Conservation (phyloP, 345 rosid genomes). For the Melastoma malabathricum region DNA sequence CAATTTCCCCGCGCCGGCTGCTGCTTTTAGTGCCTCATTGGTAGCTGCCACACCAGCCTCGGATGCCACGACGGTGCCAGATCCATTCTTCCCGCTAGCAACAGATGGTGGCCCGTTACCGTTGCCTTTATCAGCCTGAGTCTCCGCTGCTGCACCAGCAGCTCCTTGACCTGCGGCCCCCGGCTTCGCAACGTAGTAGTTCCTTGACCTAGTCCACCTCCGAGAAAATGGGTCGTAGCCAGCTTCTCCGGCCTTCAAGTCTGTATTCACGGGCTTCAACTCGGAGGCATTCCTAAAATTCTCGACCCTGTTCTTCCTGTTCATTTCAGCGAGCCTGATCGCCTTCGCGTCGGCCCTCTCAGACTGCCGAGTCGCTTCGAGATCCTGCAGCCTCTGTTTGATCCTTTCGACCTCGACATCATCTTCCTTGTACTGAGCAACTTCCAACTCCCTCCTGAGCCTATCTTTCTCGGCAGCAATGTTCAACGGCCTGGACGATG, state of each 20-base stretch:
- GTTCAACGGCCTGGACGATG: slow-evolving; percentile 73
- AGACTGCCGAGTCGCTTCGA: slow-evolving; percentile 63
- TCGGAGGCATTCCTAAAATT: slow-evolving; percentile 91
- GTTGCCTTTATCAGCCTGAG: slow-evolving; percentile 18
- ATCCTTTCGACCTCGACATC: slow-evolving; percentile 72
- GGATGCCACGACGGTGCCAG: slow-evolving; percentile 8
- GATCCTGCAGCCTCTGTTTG: slow-evolving; percentile 51
- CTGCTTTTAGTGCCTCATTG: slow-evolving; percentile 78
- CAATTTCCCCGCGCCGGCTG: slow-evolving; percentile 93
- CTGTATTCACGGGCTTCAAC: slow-evolving; percentile 35
- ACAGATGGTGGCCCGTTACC: slow-evolving; percentile 15
- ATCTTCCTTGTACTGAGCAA: slow-evolving; percentile 59
- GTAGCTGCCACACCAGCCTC: slow-evolving; percentile 50
- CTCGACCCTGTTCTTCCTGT: slow-evolving; percentile 84
- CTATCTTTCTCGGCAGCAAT: slow-evolving; percentile 96
- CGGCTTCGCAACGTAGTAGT: slow-evolving; percentile 57
- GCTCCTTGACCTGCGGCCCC: slow-evolving; percentile 8
- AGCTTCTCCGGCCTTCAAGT: slow-evolving; percentile 90
- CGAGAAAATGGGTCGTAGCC: slow-evolving; percentile 99
- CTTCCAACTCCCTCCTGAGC: slow-evolving; percentile 72
- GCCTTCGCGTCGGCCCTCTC: slow-evolving; percentile 68
- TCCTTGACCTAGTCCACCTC: slow-evolving; percentile 94
- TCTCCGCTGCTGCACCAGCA: slow-evolving; percentile 10
- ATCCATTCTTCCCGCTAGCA: slow-evolving; percentile 14
- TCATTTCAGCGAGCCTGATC: slow-evolving; percentile 84